Conservation (phyloP, 1,139 yeast genomes). For the Taiozyma sp. region DNA sequence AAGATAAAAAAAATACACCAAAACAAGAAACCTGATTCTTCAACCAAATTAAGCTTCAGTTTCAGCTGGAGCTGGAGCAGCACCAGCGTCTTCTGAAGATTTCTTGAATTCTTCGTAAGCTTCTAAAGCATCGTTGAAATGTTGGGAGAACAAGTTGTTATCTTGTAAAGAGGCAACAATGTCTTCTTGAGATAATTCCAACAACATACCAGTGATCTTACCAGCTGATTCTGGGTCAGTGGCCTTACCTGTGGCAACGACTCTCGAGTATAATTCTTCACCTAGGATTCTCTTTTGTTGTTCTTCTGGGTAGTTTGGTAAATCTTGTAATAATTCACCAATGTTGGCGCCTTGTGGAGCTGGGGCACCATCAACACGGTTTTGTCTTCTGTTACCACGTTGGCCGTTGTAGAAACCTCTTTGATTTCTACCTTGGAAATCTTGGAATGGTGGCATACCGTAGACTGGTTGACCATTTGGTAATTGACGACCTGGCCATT, state of each 20-base stretch:
- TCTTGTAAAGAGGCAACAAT: slow-evolving; percentile 85
- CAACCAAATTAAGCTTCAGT: background rate
- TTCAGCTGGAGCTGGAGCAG: slow-evolving; percentile 14
- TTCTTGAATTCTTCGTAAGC: slow-evolving; percentile 85
- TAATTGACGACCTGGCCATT: slow-evolving; percentile 61
- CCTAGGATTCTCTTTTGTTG: slow-evolving; percentile 97
- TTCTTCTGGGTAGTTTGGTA: slow-evolving; percentile 69
- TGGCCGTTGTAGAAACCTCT: slow-evolving; percentile 20
- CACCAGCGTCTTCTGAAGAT: slow-evolving; percentile 15
- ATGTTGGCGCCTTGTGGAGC: slow-evolving; percentile 11
- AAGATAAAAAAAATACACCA: background rate
- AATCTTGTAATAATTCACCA: slow-evolving; percentile 37
- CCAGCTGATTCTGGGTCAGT: slow-evolving; percentile 95
- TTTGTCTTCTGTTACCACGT: slow-evolving; percentile 27
- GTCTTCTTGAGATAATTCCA: slow-evolving; percentile 92
- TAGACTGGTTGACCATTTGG: slow-evolving; percentile 84
- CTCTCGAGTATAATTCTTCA: slow-evolving; percentile 95
- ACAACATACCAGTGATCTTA: slow-evolving; percentile 98
- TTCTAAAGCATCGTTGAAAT: slow-evolving; percentile 90
- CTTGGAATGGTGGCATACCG: slow-evolving; percentile 81
- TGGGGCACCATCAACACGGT: slow-evolving; percentile 20
- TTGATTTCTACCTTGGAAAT: slow-evolving; percentile 43
- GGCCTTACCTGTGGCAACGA: slow-evolving; percentile 82
- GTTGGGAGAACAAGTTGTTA: slow-evolving; percentile 85
- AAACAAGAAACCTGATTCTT: background rate